Evolutionary conservation across 2,329 filamentous ascomycete genomes (phyloP).

Genomic region (Pseudocercospora vitis): DNA sequence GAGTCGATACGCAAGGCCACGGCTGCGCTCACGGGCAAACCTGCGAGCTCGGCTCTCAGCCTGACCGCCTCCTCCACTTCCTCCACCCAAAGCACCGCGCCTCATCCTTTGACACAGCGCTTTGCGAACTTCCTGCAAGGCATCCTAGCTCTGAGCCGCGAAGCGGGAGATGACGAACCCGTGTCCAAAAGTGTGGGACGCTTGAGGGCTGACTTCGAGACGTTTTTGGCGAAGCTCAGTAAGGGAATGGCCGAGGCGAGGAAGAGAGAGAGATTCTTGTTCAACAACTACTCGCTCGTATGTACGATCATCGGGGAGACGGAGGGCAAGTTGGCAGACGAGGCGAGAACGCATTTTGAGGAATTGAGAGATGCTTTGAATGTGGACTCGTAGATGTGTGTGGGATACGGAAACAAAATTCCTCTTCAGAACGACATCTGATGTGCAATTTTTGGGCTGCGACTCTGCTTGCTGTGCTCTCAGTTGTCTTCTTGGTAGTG

Average conservation of each 20-base stretch:
- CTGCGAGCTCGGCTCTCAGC: conserved; percentile 55
- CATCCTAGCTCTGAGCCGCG: conserved; percentile 77
- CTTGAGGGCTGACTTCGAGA: conserved; percentile 77
- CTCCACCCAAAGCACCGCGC: conserved; percentile 71
- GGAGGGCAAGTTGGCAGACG: conserved; percentile 68
- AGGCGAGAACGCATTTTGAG: conserved; percentile 76
- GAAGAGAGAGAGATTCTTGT: conserved; percentile 83
- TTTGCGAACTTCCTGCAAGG: conserved; percentile 91
- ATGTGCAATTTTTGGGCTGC: no score
- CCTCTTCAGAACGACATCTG: no score
- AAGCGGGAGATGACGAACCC: conserved; percentile 91
- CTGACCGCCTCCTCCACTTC: conserved; percentile 54
- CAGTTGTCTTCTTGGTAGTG: no score
- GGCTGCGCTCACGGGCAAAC: conserved; percentile 48
- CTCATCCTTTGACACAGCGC: conserved; percentile 89
- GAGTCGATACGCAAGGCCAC: conserved; percentile 72
- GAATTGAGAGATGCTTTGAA: conserved; percentile 48
- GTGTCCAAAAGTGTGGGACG: conserved; percentile 77
- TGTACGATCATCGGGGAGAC: conserved; percentile 79
- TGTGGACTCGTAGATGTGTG: conserved; percentile 24
- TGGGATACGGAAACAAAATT: no score
- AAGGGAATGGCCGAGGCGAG: conserved; percentile 73
- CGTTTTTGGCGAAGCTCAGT: conserved; percentile 75
- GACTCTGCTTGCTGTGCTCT: no score
- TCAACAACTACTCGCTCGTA: conserved; percentile 95